phyloP scores from a whole-genome alignment of 208 protist species.

The Acanthamoeba culbertsoni region DNA sequence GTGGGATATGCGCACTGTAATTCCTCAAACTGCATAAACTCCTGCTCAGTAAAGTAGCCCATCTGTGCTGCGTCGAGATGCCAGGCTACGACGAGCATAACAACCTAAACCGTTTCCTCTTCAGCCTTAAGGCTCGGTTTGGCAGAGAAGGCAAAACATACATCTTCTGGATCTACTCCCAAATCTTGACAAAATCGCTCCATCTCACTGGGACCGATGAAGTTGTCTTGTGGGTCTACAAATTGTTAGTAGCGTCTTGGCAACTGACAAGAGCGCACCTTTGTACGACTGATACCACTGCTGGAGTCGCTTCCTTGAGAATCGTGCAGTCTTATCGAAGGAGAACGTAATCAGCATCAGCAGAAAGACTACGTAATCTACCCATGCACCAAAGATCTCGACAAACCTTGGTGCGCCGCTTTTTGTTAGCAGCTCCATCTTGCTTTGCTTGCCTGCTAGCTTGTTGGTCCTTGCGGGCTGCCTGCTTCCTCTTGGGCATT shows the following conservation, averaged over 20 bases:
- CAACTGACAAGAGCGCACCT: not conserved
- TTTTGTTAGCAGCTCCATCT: not conserved
- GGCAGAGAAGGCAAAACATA: constrained; percentile 23
- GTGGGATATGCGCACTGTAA: not conserved
- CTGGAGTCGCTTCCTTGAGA: not conserved
- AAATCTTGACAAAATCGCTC: constrained; percentile 63
- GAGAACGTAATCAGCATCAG: not conserved
- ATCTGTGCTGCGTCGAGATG: constrained; percentile 25
- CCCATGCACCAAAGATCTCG: not conserved
- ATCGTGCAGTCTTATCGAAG: not conserved
- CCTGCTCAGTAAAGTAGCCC: constrained; percentile 64
- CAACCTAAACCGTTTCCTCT: too few species aligned
- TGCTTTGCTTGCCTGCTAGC: not conserved
- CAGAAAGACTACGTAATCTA: not conserved
- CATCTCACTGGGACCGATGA: constrained; percentile 61
- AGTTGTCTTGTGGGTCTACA: not conserved
- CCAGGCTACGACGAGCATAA: constrained; percentile 61
- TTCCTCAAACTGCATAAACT: constrained; percentile 57
- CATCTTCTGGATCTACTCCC: constrained; percentile 48
- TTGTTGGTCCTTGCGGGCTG: not conserved
- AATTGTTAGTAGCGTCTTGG: not conserved
- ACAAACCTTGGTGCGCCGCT: not conserved
- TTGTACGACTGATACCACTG: not conserved
- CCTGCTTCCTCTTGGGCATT: not conserved
- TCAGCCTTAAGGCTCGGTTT: not conserved